Conservation (phyloP, 805 yeast species). For the Metschnikowia noctiluminum region DNA sequence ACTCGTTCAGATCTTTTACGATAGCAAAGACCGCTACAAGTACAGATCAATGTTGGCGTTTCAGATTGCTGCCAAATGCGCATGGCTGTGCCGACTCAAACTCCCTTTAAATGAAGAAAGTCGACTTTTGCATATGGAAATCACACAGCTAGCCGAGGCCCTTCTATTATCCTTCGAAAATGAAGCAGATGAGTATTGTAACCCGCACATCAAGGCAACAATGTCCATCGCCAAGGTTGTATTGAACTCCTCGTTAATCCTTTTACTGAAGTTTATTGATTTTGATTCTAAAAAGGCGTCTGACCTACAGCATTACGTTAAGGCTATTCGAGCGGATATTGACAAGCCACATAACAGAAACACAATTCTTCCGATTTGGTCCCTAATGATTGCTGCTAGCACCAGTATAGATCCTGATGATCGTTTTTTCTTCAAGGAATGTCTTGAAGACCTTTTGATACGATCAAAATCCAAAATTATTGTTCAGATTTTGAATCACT, state of each 20-base stretch:
- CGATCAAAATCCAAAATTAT: slow-evolving; percentile 10
- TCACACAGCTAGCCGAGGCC: slow-evolving; percentile 8
- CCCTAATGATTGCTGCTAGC: slow-evolving; percentile 16
- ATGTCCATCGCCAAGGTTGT: slow-evolving; percentile 12
- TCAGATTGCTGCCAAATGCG: slow-evolving; percentile 17
- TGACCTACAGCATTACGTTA: slow-evolving; percentile 2
- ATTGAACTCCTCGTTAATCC: slow-evolving; percentile 9
- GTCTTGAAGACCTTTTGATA: slow-evolving; percentile 2
- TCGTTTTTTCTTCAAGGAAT: slow-evolving; percentile 7
- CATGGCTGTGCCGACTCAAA: slow-evolving; percentile 19
- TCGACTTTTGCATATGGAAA: slow-evolving; percentile 1
- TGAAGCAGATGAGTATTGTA: not conserved
- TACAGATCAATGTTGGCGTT: slow-evolving; percentile 14
- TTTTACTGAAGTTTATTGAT: slow-evolving; percentile 10
- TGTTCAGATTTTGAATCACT: slow-evolving; percentile 8
- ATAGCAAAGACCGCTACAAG: slow-evolving; percentile 8
- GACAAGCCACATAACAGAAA: slow-evolving; percentile 4
- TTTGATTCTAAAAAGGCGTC: not conserved
- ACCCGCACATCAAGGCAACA: slow-evolving; percentile 6
- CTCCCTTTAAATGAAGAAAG: slow-evolving; percentile 7
- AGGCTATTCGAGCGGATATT: slow-evolving; percentile 9
- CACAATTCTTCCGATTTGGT: slow-evolving; percentile 17
- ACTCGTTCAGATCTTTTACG: slow-evolving; percentile 6
- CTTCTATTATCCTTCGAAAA: slow-evolving; percentile 4
- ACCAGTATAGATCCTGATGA: slow-evolving; percentile 3